Evolutionary conservation across 2,329 filamentous ascomycete species (phyloP).

Genomic region (Aspergillus piperis): DNA sequence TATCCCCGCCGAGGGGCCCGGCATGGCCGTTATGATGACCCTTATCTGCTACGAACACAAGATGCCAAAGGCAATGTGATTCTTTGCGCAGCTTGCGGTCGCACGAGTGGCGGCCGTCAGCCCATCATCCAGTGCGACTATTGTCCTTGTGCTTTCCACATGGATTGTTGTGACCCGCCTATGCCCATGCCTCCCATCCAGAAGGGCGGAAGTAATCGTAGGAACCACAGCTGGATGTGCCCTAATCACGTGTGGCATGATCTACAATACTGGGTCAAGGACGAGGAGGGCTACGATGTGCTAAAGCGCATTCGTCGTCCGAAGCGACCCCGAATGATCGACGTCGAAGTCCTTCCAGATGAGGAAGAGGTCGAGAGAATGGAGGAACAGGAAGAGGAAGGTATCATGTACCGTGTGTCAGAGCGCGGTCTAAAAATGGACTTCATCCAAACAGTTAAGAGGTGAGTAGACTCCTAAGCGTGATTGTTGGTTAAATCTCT

Average conservation of each 20-base stretch:
- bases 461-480: conserved; percentile 25
- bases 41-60: conserved; percentile 54
- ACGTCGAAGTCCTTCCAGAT: conserved; percentile 63
- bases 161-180: conserved; percentile 88
- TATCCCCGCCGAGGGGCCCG: conserved; percentile 26
- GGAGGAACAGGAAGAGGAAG: conserved; percentile 62
- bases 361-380: conserved; percentile 58
- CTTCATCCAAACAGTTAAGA: conserved; percentile 67
- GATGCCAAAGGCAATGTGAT: conserved; percentile 74
- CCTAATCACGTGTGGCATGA: conserved; percentile 82
- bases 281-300: conserved; percentile 55
- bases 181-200: conserved; percentile 72
- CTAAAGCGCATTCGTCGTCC: conserved; percentile 37
- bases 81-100: conserved; percentile 75
- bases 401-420: conserved; percentile 65
- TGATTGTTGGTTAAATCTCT: background rate
- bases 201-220: conserved; percentile 48
- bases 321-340: conserved; percentile 60
- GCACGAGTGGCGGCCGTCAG: conserved; percentile 62
- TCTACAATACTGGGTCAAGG: conserved; percentile 51
- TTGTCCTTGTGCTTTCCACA: conserved; percentile 82
- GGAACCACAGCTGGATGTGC: conserved; percentile 78
- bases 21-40: conserved; percentile 30
- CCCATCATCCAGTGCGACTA: conserved; percentile 84
- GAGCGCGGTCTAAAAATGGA: conserved; percentile 68